Conservation (phyloP, 2,329 filamentous ascomycete species). For the Cladosporium sp. region DNA sequence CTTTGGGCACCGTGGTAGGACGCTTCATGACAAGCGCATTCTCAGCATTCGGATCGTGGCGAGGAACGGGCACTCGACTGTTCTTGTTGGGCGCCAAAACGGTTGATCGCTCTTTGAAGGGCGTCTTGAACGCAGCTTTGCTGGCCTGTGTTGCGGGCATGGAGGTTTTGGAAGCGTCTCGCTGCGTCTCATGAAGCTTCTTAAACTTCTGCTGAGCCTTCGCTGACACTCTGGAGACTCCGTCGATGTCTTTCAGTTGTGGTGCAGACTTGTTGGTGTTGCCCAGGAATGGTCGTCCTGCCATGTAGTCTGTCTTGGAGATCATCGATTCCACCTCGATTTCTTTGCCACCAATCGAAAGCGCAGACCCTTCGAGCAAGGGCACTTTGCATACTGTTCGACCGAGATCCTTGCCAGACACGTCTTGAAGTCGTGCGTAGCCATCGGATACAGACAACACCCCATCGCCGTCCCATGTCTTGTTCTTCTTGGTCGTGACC, state of each 20-base stretch:
- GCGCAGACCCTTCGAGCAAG: constrained; percentile 55
- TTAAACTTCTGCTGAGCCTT: constrained; percentile 29
- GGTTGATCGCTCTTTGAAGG: constrained; percentile 49
- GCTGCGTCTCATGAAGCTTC: constrained; percentile 38
- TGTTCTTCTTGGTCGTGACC: constrained; percentile 67
- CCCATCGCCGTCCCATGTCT: constrained; percentile 73
- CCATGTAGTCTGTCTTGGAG: constrained; percentile 49
- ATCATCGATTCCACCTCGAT: constrained; percentile 63
- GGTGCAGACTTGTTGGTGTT: constrained; percentile 26
- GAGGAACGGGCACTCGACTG: constrained; percentile 51
- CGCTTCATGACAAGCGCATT: constrained; percentile 65
- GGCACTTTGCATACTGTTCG: constrained; percentile 52
- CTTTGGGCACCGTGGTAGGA: constrained; percentile 52
- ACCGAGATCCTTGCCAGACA: constrained; percentile 61
- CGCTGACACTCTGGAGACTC: constrained; percentile 22
- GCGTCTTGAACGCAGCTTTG: constrained; percentile 56
- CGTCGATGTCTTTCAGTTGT: constrained; percentile 24
- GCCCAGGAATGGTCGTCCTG: constrained; percentile 26
- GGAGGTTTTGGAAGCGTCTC: constrained; percentile 33
- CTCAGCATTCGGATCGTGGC: constrained; percentile 58
- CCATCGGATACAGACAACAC: constrained; percentile 56
- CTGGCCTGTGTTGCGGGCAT: constrained; percentile 37
- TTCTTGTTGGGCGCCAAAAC: constrained; percentile 38
- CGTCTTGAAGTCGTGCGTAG: constrained; percentile 58
- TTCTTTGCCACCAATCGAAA: constrained; percentile 64